Evolutionary conservation across 2,329 filamentous ascomycete species (phyloP).

Genomic region (Cercospora sojina): DNA sequence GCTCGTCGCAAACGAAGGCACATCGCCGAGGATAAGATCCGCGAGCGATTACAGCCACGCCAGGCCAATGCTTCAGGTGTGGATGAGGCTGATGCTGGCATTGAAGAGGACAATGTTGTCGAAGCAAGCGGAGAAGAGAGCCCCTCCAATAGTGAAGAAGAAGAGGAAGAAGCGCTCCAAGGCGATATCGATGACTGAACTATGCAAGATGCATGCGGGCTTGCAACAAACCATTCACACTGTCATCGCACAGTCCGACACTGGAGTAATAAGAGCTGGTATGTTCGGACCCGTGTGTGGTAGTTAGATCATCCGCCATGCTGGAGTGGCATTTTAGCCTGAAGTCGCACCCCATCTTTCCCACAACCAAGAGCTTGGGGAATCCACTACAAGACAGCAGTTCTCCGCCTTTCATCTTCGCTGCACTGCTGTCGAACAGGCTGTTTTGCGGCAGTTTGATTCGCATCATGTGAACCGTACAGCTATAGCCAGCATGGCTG

Average conservation of each 20-base stretch:
- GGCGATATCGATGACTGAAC: neutral
- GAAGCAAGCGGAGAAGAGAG: neutral
- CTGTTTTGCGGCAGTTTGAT: neutral
- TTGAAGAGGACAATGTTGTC: neutral
- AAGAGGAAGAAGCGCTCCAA: neutral
- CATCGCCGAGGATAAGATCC: neutral
- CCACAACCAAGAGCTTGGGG: neutral
- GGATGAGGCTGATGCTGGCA: neutral
- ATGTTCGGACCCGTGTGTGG: neutral
- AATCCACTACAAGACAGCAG: neutral
- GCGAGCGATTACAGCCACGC: neutral
- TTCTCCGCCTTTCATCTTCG: neutral
- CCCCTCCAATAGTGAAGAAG: neutral
- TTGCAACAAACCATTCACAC: neutral
- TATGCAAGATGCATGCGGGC: neutral
- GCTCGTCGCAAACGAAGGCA: slow-evolving; percentile 2
- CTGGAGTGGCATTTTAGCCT: neutral
- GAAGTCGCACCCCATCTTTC: slow-evolving; percentile 2
- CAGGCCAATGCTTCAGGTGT: neutral
- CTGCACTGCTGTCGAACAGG: neutral
- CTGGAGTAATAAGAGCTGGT: neutral
- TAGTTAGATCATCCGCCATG: neutral
- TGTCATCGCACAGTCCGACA: neutral
- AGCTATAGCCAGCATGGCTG: neutral
- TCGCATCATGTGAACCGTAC: neutral